phyloP scores from a whole-genome alignment of 441 rosid genomes.

The Kokia cookei region DNA sequence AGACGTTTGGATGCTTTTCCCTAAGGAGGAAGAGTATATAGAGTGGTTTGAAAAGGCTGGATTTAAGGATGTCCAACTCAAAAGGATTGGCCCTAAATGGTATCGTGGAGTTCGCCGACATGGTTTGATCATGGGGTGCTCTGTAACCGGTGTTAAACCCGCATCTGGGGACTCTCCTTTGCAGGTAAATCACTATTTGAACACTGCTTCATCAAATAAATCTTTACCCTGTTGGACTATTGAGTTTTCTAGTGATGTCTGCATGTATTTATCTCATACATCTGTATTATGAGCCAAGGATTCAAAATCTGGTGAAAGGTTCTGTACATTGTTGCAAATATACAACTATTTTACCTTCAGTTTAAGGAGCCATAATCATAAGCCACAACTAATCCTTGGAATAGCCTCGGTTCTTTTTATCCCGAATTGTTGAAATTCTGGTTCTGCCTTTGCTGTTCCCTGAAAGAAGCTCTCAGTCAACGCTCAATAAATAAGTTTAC shows the following conservation, averaged over 20 bases:
- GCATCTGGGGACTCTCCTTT: conserved; percentile 91
- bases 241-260: too few species aligned
- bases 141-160: conserved; percentile 89
- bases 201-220: neutral
- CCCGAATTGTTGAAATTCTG: neutral
- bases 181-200: conserved; percentile 44
- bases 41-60: conserved; percentile 93
- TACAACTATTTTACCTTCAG: neutral
- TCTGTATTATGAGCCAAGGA: neutral
- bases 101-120: conserved; percentile 94
- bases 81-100: conserved; percentile 98
- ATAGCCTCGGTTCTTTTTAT: neutral
- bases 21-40: conserved; percentile 96
- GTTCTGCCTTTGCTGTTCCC: too few species aligned
- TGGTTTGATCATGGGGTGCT: conserved; percentile 97
- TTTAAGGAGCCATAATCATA: neutral
- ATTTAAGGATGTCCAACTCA: conserved; percentile 79
- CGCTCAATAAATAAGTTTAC: too few species aligned
- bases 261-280: neutral
- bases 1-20: conserved; percentile 97
- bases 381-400: neutral
- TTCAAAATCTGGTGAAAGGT: neutral
- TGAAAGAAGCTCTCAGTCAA: too few species aligned
- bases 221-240: too few species aligned
- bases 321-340: neutral